Base-by-base conservation (phyloP, 2,329 filamentous ascomycete species). In the Pseudogymnoascus sp. region DNA sequence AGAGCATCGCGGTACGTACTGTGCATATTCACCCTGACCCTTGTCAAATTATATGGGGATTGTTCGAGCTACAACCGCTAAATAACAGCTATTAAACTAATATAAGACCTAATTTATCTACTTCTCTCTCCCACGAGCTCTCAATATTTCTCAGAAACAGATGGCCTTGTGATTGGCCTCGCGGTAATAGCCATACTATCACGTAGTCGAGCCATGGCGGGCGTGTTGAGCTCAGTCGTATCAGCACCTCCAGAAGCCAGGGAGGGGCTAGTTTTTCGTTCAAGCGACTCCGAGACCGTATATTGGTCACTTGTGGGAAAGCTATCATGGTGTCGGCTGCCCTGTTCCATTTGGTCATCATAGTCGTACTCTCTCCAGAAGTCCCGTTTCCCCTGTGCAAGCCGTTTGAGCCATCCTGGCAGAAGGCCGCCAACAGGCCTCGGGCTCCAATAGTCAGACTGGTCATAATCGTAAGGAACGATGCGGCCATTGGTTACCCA, bases 371-470 rank as follows among this genome's bases (percentile, higher is more conserved):
- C 72, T 38, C 78, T 78, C 88, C 89, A 91, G 70, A 92, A 92
- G 67, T 88, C 81, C 75, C 81, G 87, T 78, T 90, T 88, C 28
- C 90, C 90, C 34, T 75, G 75, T 0, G 74, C 71, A 5, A 87
- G 75, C 28, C 90, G 81, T 61, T 79, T 76, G 59, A 91, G 70
- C 90, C 90, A 95, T 0, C 83, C 83, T 0, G 90, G 90, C 22
- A 92, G 74, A 59, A 94, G 75, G 1, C 90, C 90, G n/a, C 90
- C 89, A 1, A 85, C 82, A 30, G 92, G 81, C 69, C 82, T 85
- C 77, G 85, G 93, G 0, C 88, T 89, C 91, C 90, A 95, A 9
- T 80, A 82, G 63, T 94, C 90, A 72, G 90, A 90, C 68, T 87
- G 78, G 6, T 88, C 80, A 74, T 90, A 88, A 74, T 92, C 89